phyloP scores from a whole-genome alignment of 371 early-diverging fungal genomes.

The Entomophthora muscae region DNA sequence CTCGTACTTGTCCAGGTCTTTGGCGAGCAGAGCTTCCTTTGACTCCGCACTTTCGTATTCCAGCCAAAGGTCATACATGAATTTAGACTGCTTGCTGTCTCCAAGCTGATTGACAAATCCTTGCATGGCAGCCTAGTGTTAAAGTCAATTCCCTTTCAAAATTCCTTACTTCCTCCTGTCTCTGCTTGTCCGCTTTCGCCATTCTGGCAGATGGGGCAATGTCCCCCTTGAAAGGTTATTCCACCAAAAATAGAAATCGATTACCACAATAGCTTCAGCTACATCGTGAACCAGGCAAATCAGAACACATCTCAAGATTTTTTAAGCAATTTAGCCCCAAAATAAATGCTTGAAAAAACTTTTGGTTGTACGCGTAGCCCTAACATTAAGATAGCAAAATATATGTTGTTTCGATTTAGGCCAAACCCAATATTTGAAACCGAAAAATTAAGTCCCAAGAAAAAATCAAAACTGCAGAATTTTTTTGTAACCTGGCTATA shows the following conservation, averaged over 20 bases:
- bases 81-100: conserved; percentile 31
- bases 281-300: conserved; percentile 86
- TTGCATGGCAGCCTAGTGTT: conserved; percentile 41
- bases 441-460: not conserved
- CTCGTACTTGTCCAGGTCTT: conserved; percentile 87
- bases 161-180: conserved; percentile 34
- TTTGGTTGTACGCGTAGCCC: not conserved
- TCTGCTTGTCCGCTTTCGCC: conserved; percentile 55
- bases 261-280: conserved; percentile 68
- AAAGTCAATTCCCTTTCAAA: not conserved
- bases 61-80: conserved; percentile 59
- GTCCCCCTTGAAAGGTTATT: conserved; percentile 46
- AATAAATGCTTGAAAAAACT: not conserved
- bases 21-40: conserved; percentile 63
- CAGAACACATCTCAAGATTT: conserved; percentile 42
- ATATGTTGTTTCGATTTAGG: conserved; percentile 27
- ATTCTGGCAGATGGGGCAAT: conserved; percentile 75
- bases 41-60: conserved; percentile 74
- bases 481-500: conserved; percentile 21
- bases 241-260: not conserved
- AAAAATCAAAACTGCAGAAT: not conserved
- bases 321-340: not conserved
- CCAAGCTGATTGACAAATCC: conserved; percentile 37
- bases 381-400: not conserved
- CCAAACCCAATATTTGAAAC: conserved; percentile 60